A percentile compares a stretch with the other conserved stretches of the same genome.
Conservation (phyloP, 768 basidiomycete species). For the Tricholoma saponaceum region DNA sequence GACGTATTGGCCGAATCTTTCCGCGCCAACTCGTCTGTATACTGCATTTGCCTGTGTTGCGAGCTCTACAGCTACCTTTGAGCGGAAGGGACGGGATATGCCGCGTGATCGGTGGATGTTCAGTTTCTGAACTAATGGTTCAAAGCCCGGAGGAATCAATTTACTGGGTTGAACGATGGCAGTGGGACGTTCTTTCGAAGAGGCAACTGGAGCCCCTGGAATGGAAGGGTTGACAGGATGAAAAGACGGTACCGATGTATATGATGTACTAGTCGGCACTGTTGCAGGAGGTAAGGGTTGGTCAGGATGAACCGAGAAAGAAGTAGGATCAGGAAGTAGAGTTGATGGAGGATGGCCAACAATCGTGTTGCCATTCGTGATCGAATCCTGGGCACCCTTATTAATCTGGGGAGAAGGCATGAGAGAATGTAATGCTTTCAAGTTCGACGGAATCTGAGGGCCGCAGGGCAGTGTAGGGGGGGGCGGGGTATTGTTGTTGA, state of each 20-base stretch:
- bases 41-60: slow-evolving; percentile 19
- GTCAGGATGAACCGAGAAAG: neutral
- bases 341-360: neutral
- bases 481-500: neutral
- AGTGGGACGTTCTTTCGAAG: neutral
- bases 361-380: neutral
- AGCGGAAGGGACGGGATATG: slow-evolving; percentile 28
- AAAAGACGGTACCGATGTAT: neutral
- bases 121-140: slow-evolving; percentile 30
- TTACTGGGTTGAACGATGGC: neutral
- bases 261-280: neutral
- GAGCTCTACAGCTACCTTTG: slow-evolving; percentile 31
- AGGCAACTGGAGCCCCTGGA: neutral
- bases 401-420: neutral
- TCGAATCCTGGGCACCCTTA: neutral
- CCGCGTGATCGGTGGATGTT: slow-evolving; percentile 28
- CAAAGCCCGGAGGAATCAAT: slow-evolving; percentile 22
- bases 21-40: slow-evolving; percentile 36
- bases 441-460: neutral
- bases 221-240: neutral
- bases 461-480: neutral
- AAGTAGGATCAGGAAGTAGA: neutral
- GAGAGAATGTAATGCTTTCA: neutral
- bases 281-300: neutral
- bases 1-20: slow-evolving; percentile 38